Base-by-base conservation (phyloP, 2,329 filamentous ascomycete genomes). In the Penicillium digitatum region DNA sequence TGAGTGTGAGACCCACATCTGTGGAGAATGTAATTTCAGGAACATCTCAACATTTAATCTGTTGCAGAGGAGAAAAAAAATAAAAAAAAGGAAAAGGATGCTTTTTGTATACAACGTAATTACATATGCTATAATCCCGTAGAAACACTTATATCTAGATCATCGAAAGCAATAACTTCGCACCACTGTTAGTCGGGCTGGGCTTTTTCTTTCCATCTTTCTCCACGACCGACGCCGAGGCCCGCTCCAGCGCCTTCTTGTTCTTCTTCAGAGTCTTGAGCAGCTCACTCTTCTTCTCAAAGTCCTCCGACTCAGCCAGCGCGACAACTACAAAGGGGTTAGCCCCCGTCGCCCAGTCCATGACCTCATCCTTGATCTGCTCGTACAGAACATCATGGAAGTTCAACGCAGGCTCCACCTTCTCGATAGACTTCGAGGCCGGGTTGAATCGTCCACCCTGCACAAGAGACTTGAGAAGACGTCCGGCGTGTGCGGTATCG, bases 391-490 rank as follows among this genome's bases (percentile, higher is more conserved):
- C 78, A 61, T 88, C 82, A 57, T 89, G 85, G 71, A 99, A 99
- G 47, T 86, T 82, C 53, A 97, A 79, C 8, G 89, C 82, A 16
- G 91, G 90, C 46, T 91, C 85, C 2, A 88, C 81, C 22, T 85
- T 83, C 66, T 88, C 82, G 42, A 94, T 75, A 53, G 81, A 84
- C 74, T 90, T 90, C 2, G 84, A 81, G 40, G 81, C 81, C 57
- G 84, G 84, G 73, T 97, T 90, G 69, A 89, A 99, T 55, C 85
- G 86, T 26, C 95, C 94, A 39, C 94, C 94, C 52, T 90, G 87
- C 24, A 96, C 91, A 8, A 99, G 82, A 0, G 88, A 88, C 78
- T 96, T 96, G 66, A 97, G 82, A 86, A 96, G 88, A 56, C 90
- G 87, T 16, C 89, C 90, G 38, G 85, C 88, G 26, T 78, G 79